A percentile compares a stretch with the other conserved stretches of the same genome.
phyloP scores from a whole-genome alignment of 495 filamentous ascomycete species.

The Tuber melanosporum region DNA sequence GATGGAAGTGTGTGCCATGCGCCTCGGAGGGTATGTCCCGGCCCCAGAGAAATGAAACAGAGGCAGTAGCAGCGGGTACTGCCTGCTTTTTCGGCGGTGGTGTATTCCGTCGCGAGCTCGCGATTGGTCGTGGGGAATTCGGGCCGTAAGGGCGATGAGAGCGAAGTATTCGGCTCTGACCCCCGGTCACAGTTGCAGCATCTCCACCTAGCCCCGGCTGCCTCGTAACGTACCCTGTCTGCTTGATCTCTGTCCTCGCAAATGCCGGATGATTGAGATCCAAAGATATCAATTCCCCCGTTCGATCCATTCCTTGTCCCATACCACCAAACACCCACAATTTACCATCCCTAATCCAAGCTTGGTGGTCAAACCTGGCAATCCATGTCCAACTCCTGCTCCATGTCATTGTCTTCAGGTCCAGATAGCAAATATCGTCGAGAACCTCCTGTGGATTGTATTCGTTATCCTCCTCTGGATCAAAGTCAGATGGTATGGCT shows the following conservation, averaged over 20 bases:
- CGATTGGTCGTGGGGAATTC: constrained; percentile 48
- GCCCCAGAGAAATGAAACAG: constrained; percentile 80
- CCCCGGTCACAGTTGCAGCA: constrained; percentile 19
- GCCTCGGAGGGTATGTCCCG: constrained; percentile 79
- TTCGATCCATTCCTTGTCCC: constrained; percentile 90
- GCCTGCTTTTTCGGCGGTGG: constrained; percentile 46
- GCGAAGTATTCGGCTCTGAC: constrained; percentile 40
- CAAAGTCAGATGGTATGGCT: constrained; percentile 26
- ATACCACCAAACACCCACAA: constrained; percentile 98
- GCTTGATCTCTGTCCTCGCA: constrained; percentile 44
- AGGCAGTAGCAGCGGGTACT: constrained; percentile 67
- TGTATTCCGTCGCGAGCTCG: constrained; percentile 45
- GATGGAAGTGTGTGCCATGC: constrained; percentile 86
- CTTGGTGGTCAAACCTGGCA: constrained; percentile 84
- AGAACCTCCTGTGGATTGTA: constrained; percentile 56
- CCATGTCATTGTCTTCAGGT: constrained; percentile 97
- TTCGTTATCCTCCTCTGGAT: constrained; percentile 36
- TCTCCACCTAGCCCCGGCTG: constrained; percentile 30
- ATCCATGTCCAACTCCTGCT: constrained; percentile 93
- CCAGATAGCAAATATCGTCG: constrained; percentile 91
- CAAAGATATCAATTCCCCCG: constrained; percentile 91
- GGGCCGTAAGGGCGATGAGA: constrained; percentile 39
- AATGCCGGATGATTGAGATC: constrained; percentile 82
- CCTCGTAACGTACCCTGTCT: constrained; percentile 33
- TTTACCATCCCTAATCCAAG: constrained; percentile 53